Base-by-base conservation (phyloP, 176 grass and related monocot species). In the Oryza officinalis region DNA sequence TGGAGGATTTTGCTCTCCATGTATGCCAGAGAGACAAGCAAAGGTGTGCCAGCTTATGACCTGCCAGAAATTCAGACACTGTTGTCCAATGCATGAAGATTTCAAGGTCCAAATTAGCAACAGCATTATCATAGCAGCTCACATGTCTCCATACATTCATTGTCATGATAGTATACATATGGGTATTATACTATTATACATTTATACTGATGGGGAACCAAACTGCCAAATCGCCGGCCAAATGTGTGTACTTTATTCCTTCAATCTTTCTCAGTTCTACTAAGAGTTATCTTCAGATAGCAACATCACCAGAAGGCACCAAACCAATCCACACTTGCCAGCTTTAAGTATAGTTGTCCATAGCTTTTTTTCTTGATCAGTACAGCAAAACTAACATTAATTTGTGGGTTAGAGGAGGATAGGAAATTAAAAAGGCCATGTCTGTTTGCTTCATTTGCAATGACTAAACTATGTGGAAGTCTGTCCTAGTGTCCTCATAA, bases 401-500 rank as follows among this genome's bases (percentile, higher is more conserved):
- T 60, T 26, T 84, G 6, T 66, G 44, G 31, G 11, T 65, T 65
- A 27, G 22, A 57, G 68, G 64, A 31, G 69, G 65, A 32, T 83
- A 79, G 79, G 76, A 27, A 33, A 87, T 37, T 64, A 27, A 7
- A 77, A 75, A 65, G 78, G 66, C 11, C 57, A 13, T 78, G 52
- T 37, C 4, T 68, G 52, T 77, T 43, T 80, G 50, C 54, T 76
- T 74, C 83, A 67, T 54, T 82, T 66, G 33, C 67, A 73, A 40
- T 67, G 44, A 72, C 83, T 81, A 27, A 44, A 45, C 28, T 71
- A 64, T 7, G 72, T n/a, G 60, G 18, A 27, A 72, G 71, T 14
- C 71, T 86, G 78, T 82, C 74, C 83, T 71, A 75, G 68, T 86
- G 78, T 82, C 74, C 83, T 71, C 75, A 73, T 89, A 72, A 76